phyloP scores from a whole-genome alignment of 169 alveolate genomes.

The Perkinsus chesapeaki region DNA sequence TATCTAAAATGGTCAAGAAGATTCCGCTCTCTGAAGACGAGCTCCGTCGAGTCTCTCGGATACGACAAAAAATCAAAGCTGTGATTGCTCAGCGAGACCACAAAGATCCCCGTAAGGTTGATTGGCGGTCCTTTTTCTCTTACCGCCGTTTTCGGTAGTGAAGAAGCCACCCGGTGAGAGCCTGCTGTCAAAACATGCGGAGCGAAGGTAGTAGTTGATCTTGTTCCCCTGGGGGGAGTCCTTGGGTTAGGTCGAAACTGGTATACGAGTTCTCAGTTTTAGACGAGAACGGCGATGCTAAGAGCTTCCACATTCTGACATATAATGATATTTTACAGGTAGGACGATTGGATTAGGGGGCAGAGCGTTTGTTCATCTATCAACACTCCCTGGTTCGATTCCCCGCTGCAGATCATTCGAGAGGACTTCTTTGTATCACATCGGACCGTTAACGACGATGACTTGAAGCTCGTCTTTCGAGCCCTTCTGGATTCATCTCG shows the following conservation, averaged over 20 bases:
- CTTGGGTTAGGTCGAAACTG: not conserved
- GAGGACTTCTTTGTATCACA: not conserved
- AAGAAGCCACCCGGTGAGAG: not conserved
- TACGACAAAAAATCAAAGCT: not conserved
- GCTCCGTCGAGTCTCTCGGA: not conserved
- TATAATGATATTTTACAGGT: not conserved
- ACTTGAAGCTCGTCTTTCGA: not conserved
- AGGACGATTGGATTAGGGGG: not conserved
- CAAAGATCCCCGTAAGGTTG: not conserved
- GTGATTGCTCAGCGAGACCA: not conserved
- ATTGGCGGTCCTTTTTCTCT: not conserved
- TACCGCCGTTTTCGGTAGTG: not conserved
- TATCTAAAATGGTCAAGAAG: not conserved
- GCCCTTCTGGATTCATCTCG: not conserved
- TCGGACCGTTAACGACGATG: not conserved
- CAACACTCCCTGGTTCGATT: not conserved
- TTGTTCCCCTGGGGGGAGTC: not conserved
- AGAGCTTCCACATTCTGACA: not conserved
- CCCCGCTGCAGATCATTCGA: not conserved
- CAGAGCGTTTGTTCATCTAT: not conserved
- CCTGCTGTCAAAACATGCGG: not conserved
- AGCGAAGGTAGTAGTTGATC: not conserved
- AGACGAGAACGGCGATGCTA: not conserved
- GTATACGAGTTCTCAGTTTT: not conserved
- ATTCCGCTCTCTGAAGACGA: not conserved